phyloP scores from a whole-genome alignment of 2,329 filamentous ascomycete species.

The Trichoderma sp. region DNA sequence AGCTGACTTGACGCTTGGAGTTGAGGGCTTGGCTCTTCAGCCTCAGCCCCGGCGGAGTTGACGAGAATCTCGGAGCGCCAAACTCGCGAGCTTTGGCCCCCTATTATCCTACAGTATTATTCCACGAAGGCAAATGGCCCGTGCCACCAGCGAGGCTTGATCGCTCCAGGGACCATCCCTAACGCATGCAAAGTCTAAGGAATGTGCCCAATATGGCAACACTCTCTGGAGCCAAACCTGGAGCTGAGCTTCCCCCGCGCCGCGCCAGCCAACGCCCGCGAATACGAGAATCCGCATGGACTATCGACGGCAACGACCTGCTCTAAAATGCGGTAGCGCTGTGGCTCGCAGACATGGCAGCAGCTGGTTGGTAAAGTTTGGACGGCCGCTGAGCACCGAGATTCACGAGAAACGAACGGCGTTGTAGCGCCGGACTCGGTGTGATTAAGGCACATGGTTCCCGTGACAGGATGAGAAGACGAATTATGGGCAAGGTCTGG shows the following conservation, averaged over 20 bases:
- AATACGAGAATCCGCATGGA: slow-evolving; percentile 12
- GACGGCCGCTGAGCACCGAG: not conserved
- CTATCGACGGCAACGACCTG: slow-evolving; percentile 2
- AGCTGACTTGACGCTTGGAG: not conserved
- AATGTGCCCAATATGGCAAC: not conserved
- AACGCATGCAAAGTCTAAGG: not conserved
- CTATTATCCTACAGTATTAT: not conserved
- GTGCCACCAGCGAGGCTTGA: not conserved
- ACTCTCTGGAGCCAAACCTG: not conserved
- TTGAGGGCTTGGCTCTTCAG: slow-evolving; percentile 1
- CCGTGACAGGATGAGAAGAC: not conserved
- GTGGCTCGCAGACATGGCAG: not conserved
- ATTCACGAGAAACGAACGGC: not conserved
- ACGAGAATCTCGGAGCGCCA: not conserved
- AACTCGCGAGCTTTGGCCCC: not conserved
- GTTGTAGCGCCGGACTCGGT: not conserved
- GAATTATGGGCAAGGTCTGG: not conserved
- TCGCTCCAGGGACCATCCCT: slow-evolving; percentile 16
- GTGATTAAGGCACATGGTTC: not conserved
- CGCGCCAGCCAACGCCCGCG: slow-evolving; percentile 4
- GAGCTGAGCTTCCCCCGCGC: not conserved
- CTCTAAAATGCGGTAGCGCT: not conserved
- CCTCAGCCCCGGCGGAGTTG: not conserved
- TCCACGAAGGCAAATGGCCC: not conserved
- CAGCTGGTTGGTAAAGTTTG: not conserved